Evolutionary conservation across 192 early-diverging fungal genomes (phyloP).

Genomic region (Coemansia sp.): DNA sequence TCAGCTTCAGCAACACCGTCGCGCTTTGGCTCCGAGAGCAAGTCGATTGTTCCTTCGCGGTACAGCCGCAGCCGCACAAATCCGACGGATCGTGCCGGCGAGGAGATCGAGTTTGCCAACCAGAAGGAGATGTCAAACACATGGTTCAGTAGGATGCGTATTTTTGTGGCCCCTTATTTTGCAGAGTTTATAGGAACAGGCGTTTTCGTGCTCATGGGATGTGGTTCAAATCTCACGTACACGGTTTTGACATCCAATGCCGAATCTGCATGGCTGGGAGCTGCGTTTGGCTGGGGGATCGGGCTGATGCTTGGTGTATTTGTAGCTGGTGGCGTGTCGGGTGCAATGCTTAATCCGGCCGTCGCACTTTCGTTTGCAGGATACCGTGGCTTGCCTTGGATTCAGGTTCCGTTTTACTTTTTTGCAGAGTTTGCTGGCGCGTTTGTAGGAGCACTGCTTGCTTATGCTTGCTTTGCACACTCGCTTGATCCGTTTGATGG

Average conservation of each 20-base stretch:
- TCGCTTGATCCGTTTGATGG: constrained; percentile 53
- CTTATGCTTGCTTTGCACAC: constrained; percentile 51
- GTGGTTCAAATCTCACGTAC: constrained; percentile 49
- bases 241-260: constrained; percentile 43
- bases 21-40: constrained; percentile 17
- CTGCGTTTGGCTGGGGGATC: constrained; percentile 55
- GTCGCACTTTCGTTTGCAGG: constrained; percentile 55
- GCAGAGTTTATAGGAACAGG: constrained; percentile 55
- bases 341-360: constrained; percentile 56
- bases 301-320: constrained; percentile 52
- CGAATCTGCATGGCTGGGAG: constrained; percentile 56
- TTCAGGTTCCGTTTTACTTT: constrained; percentile 56
- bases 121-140: constrained; percentile 37
- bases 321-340: constrained; percentile 48
- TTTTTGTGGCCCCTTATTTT: constrained; percentile 53
- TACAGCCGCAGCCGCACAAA: constrained; percentile 20
- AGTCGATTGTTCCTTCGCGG: constrained; percentile 5
- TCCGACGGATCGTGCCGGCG: constrained; percentile 34
- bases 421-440: constrained; percentile 56
- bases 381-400: constrained; percentile 56
- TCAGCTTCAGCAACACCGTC: constrained; percentile 12
- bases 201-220: constrained; percentile 52
- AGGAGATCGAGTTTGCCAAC: constrained; percentile 52
- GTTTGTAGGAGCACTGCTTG: constrained; percentile 55
- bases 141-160: constrained; percentile 42